Evolutionary conservation across 371 early-diverging fungal species (phyloP).

Genomic region (Mortierella sp.): DNA sequence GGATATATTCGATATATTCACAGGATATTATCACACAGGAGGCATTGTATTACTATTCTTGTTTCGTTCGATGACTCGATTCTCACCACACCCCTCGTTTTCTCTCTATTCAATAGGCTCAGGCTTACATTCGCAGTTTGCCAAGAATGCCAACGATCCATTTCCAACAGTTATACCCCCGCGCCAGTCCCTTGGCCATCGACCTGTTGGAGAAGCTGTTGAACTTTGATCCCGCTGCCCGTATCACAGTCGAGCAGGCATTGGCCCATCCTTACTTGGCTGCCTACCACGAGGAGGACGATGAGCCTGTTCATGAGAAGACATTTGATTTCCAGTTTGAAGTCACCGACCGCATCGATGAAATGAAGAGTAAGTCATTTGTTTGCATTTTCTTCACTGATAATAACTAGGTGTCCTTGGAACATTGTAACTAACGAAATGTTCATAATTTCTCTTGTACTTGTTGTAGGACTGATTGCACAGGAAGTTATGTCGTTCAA

Average conservation of each 20-base stretch:
- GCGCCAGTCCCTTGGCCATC: slow-evolving; percentile 78
- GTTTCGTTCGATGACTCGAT: neutral
- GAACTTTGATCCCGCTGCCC: slow-evolving; percentile 84
- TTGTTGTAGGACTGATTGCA: slow-evolving; percentile 81
- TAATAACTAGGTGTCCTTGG: neutral
- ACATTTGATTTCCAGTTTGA: slow-evolving; percentile 97
- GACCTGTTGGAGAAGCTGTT: slow-evolving; percentile 87
- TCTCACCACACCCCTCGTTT: neutral
- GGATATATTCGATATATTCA: neutral
- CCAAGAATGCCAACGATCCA: slow-evolving; percentile 92
- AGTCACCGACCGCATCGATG: slow-evolving; percentile 84
- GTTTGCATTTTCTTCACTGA: neutral
- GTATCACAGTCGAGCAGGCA: slow-evolving; percentile 89
- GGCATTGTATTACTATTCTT: no score
- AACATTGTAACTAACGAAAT: neutral
- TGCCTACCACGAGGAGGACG: slow-evolving; percentile 84
- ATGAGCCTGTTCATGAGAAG: slow-evolving; percentile 79
- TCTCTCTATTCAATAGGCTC: slow-evolving; percentile 75
- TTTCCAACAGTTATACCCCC: slow-evolving; percentile 87
- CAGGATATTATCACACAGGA: neutral
- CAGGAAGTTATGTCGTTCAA: slow-evolving; percentile 88
- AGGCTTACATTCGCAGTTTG: slow-evolving; percentile 94
- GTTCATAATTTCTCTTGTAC: neutral
- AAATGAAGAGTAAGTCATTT: slow-evolving; percentile 83
- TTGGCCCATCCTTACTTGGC: slow-evolving; percentile 85